Base-by-base conservation (phyloP, 73 alveolate species). In the Effrenium voratum region DNA sequence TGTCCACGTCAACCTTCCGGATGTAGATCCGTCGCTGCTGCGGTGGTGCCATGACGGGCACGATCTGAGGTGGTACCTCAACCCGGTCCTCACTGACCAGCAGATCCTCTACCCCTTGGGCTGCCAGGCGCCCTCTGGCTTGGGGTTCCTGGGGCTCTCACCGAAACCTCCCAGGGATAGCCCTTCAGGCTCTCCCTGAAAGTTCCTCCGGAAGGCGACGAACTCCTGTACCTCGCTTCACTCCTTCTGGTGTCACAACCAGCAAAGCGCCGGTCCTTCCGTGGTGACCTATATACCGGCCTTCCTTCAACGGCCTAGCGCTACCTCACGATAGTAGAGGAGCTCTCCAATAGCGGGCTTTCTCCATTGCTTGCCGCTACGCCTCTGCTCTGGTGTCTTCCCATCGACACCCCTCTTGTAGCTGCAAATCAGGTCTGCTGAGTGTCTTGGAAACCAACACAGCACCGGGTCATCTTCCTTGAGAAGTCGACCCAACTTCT, bases 251-350 rank as follows among this genome's bases (percentile, higher is more conserved):
- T 12, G 83, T 72, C 50, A 72, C 34, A 16, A 72, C 47, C 83
- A 72, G 34, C 49, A 72, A 12, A 16, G 83, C 15, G 10, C n/a
- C n/a, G n/a, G n/a, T n/a, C n/a, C n/a, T n/a, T 10, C 83, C 83
- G 28, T 77, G 88, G 40, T 77, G 88, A 4, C 88, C 88, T 19
- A 77, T 43, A 49, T 77, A 77, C 24, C 88, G n/a, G 5, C 88
- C 88, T 19, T 43, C 88, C 40, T 43, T 41, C 66, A 77, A 38
- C 41, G 8, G 22, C 30, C 43, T 46, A 24, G 63, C 63, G 5
- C 88, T 32, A 45, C 88, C 38, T 13, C 41, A 41, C 47, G 44
- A 38, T 32, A 82, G 76, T 49, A 82, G 47, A 82, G 38, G 24
- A 73, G 44, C 49, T 82, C 93, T 15, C 93, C 93, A 22, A 82